Evolutionary conservation across 2,329 filamentous ascomycete genomes (phyloP), one percentile per base, ranked within the genome.

Genomic region (Fusarium zealandicum): DNA sequence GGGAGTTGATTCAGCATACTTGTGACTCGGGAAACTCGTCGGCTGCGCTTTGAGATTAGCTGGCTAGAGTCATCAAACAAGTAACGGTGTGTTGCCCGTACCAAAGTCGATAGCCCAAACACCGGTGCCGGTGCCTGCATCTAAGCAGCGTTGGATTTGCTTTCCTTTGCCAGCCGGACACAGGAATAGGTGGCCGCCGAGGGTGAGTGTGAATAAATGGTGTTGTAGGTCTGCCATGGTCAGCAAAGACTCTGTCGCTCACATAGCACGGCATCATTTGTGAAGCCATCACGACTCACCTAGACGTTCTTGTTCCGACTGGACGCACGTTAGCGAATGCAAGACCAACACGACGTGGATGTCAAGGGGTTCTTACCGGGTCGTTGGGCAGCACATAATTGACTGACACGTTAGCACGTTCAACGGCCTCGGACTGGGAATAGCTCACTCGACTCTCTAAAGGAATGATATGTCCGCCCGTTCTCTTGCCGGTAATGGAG

Each of bases 61-160:
- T 1, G 4, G 7, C 22, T 9, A 8, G 9, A 9, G 8, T 7
- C 6, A 25, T 25, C 22, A 25, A 25, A 25, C 9, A 8, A 6
- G 22, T 9, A 25, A 13, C 7, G 28, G 10, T 5, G 2, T 31
- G 12, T 13, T 31, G 12, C 28, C 12, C 54, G 6, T 55, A 70
- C 69, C 77, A 57, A 80, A 74, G 50, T 81, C 79, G 9, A 81
- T 75, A 4, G 73, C 73, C 75, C 76, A 78, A 8, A 73, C 67
- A 14, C 78, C 78, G 3, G 79, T 82, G 0, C 79, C 79, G 2
- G 78, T 80, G n/a, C 79, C 79, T 20, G 79, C 63, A 63, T 82
- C 80, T 1, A 82, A 69, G 7, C 76, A 69, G 4, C 67, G 69
- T 6, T 54, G 42, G 10, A 70, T 39, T 1, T 60, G 64, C 12